Conservation (phyloP, 2,329 filamentous ascomycete species). For the Diaporthe velutina region DNA sequence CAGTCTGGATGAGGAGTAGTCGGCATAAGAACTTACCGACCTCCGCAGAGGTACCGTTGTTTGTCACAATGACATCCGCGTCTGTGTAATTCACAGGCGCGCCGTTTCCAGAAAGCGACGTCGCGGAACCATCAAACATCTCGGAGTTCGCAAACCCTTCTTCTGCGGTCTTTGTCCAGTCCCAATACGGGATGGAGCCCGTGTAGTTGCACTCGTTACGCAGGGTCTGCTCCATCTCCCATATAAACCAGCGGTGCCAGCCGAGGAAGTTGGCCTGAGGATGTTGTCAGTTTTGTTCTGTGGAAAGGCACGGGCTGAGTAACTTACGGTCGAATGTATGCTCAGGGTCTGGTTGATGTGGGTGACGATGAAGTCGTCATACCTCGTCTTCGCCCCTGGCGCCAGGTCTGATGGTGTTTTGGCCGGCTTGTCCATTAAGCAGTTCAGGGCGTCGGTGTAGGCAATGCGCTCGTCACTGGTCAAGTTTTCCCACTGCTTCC, state of each 20-base stretch:
- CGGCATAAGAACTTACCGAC: slow-evolving; percentile 43
- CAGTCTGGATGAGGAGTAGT: slow-evolving; percentile 40
- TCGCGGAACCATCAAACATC: slow-evolving; percentile 63
- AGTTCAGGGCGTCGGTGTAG: slow-evolving; percentile 53
- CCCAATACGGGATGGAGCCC: slow-evolving; percentile 59
- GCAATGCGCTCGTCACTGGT: slow-evolving; percentile 19
- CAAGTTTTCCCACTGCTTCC: slow-evolving; percentile 18
- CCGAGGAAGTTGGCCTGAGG: slow-evolving; percentile 46
- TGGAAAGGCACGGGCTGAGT: slow-evolving; percentile 22
- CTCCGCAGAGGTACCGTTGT: slow-evolving; percentile 5
- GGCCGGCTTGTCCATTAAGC: slow-evolving; percentile 50
- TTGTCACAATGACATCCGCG: slow-evolving; percentile 8
- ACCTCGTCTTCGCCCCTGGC: slow-evolving; percentile 47
- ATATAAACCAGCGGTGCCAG: slow-evolving; percentile 49
- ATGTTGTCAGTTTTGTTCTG: slow-evolving; percentile 39
- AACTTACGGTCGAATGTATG: slow-evolving; percentile 48
- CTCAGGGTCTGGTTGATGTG: slow-evolving; percentile 62
- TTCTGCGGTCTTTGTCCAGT: slow-evolving; percentile 57
- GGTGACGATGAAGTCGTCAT: slow-evolving; percentile 62
- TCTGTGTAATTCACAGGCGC: slow-evolving; percentile 32
- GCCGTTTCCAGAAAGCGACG: slow-evolving; percentile 61
- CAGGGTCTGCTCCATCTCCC: slow-evolving; percentile 48
- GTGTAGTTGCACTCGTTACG: slow-evolving; percentile 52
- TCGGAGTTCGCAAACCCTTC: slow-evolving; percentile 55
- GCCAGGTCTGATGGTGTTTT: slow-evolving; percentile 46